phyloP scores from a whole-genome alignment of 2,329 filamentous ascomycete genomes.

The Dendrostoma leiphaemia region DNA sequence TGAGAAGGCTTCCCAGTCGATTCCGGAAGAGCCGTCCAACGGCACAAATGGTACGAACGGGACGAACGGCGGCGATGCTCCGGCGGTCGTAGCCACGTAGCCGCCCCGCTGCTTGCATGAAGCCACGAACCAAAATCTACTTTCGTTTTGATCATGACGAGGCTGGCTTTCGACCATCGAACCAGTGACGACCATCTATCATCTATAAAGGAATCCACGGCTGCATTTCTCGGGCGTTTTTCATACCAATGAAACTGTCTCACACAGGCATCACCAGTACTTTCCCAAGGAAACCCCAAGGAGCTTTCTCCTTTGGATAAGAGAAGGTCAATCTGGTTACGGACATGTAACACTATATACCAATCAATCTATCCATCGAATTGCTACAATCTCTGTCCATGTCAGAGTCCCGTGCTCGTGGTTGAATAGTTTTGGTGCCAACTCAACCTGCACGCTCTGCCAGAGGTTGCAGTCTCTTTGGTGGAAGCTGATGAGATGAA shows the following conservation, averaged over 20 bases:
- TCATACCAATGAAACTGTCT: neutral
- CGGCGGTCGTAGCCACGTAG: neutral
- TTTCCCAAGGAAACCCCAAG: too few species aligned
- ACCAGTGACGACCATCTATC: neutral
- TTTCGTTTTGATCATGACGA: neutral
- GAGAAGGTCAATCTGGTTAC: too few species aligned
- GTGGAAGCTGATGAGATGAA: constrained; percentile 4
- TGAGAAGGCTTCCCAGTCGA: constrained; percentile 5
- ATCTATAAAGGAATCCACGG: constrained; percentile 1
- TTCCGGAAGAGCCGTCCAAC: neutral
- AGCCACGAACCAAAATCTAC: neutral
- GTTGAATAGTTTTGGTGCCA: too few species aligned
- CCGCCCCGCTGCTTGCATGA: neutral
- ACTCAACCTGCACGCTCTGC: too few species aligned
- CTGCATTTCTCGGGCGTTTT: constrained; percentile 13
- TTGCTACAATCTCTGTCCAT: too few species aligned
- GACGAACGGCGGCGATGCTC: neutral
- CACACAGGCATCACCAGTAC: neutral
- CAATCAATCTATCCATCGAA: too few species aligned
- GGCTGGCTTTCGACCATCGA: neutral
- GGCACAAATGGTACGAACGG: neutral
- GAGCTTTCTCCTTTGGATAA: too few species aligned
- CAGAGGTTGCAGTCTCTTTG: too few species aligned
- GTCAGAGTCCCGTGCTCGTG: too few species aligned
- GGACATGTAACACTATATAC: too few species aligned